Evolutionary conservation across 2,329 filamentous ascomycete species (phyloP), one percentile per base, ranked within the genome.

Genomic region (Phoma herbarum): DNA sequence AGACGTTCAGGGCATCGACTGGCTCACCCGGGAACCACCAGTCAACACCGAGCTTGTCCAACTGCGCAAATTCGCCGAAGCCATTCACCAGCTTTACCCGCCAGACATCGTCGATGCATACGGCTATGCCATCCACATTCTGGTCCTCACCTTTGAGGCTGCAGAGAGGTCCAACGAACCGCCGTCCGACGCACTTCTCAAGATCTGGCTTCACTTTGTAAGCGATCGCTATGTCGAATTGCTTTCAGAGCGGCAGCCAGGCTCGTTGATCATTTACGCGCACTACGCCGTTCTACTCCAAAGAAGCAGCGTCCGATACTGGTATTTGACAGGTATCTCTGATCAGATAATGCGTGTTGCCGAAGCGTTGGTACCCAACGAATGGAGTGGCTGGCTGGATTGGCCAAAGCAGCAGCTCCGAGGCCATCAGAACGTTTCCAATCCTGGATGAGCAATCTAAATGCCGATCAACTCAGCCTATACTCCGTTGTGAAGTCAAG

Each of bases 231-330:
- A 73, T 28, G 43, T 74, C 25, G 70, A 73, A 33, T 52, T 73
- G 35, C 59, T 77, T 9, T 67, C 64, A 12, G 64, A 70, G 37
- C 63, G 64, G 33, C 69, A 75, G 43, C 73, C 73, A 4, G 67
- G 70, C 8, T 72, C 74, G 18, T 52, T 77, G 48, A 69, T 77
- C 47, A 74, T 78, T 25, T 68, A 77, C 45, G 72, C 74, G 14
- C 72, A 77, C 55, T 77, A 71, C 51, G 75, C 73, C 22, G 71
- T 77, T 10, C 52, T 78, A 20, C 43, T 78, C 8, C 50, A 44
- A 12, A 60, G 55, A 20, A 63, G 65, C 35, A 60, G 64, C 9
- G 39, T 59, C 14, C 54, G 58, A 20, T 69, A 71, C 31, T 74
- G 71, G 71, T 74, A 66, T 37, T 31, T 74, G 22, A 60, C 66